Evolutionary conservation across 352 stramenopile species (phyloP).

Genomic region (Pythium sukuiense): DNA sequence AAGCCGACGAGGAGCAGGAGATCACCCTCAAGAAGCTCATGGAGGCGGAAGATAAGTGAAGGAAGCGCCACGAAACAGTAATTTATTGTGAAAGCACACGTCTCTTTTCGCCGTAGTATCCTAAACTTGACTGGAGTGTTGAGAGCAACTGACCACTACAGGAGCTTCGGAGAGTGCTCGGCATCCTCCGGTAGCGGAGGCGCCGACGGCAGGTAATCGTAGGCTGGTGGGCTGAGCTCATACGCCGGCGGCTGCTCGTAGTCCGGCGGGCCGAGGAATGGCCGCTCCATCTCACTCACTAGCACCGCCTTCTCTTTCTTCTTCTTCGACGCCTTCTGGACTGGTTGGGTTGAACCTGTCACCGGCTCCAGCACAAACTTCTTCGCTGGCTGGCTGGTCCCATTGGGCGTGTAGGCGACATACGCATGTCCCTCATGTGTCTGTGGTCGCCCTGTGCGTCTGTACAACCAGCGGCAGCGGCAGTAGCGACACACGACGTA

Average conservation of each 20-base stretch:
- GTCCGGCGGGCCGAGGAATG: constrained; percentile 44
- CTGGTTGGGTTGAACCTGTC: not conserved
- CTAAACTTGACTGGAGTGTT: not conserved
- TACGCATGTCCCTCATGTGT: constrained; percentile 10
- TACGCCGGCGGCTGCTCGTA: constrained; percentile 41
- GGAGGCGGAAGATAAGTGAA: constrained; percentile 9
- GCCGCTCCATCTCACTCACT: constrained; percentile 68
- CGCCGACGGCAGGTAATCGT: constrained; percentile 65
- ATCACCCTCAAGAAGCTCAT: constrained; percentile 14
- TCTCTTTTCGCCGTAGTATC: not conserved
- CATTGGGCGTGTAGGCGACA: constrained; percentile 18
- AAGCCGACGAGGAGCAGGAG: constrained; percentile 11
- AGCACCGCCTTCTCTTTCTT: constrained; percentile 24
- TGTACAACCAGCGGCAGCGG: constrained; percentile 32
- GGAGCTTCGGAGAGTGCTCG: constrained; percentile 19
- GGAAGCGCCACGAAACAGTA: constrained; percentile 3
- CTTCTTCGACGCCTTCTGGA: not conserved
- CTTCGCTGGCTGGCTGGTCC: not conserved
- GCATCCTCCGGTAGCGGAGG: constrained; percentile 46
- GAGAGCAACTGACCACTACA: not conserved
- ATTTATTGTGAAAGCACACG: constrained; percentile 10
- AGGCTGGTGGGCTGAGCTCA: constrained; percentile 42
- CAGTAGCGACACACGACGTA: constrained; percentile 60
- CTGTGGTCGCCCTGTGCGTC: not conserved
- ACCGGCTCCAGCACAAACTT: constrained; percentile 17